Conservation (phyloP, 1,284 basidiomycete species). For the Heterobasidion parviporum region DNA sequence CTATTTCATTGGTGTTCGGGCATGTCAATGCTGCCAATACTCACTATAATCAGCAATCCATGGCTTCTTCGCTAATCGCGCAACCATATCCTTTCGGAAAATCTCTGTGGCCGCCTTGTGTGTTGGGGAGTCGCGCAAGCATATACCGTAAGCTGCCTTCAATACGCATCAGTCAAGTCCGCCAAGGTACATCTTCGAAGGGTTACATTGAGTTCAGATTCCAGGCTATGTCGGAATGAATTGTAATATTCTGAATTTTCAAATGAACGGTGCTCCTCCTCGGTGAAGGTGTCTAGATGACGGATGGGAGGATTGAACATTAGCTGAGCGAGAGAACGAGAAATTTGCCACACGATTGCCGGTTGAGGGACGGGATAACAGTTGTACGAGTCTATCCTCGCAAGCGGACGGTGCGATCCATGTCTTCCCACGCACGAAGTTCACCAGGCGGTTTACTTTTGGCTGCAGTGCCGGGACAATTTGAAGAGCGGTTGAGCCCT, state of each 20-base stretch:
- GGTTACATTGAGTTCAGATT: constrained; percentile 46
- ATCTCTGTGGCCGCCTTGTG: constrained; percentile 29
- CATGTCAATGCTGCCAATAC: constrained; percentile 6
- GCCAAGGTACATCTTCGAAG: background rate
- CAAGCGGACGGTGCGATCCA: constrained; percentile 51
- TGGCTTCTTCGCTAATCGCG: constrained; percentile 45
- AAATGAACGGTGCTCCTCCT: constrained; percentile 43
- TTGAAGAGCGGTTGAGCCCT: constrained; percentile 63
- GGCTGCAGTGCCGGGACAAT: constrained; percentile 52
- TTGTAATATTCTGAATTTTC: constrained; percentile 40
- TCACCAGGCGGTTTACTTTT: constrained; percentile 39
- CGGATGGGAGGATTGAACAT: no score
- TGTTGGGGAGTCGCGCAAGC: constrained; percentile 32
- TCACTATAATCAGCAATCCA: constrained; percentile 50
- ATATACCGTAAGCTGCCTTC: constrained; percentile 38
- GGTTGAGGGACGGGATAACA: constrained; percentile 27
- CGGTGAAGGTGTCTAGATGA: constrained; percentile 34
- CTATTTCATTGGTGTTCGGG: background rate
- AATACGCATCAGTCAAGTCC: background rate
- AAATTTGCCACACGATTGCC: constrained; percentile 30
- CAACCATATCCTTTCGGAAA: constrained; percentile 40
- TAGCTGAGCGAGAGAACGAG: no score
- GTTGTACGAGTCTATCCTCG: constrained; percentile 26
- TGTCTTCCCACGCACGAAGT: constrained; percentile 54
- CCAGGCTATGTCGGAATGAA: constrained; percentile 40